Conservation (phyloP, 257 asterid genomes). For the Schizonepeta tenuifolia region DNA sequence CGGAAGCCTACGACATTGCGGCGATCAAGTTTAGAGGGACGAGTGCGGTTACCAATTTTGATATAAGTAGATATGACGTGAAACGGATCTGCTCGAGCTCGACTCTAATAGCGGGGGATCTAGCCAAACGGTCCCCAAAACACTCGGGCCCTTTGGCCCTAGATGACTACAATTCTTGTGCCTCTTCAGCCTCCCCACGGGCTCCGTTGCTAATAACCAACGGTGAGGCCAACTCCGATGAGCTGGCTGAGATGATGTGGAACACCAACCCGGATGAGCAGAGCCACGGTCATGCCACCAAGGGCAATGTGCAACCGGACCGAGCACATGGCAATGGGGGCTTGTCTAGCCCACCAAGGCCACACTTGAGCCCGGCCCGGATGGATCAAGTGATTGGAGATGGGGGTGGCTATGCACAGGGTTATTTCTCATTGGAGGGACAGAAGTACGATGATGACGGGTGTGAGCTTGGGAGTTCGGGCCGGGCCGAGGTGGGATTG, state of each 20-base stretch:
- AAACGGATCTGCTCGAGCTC: conserved; percentile 78
- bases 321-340: conserved; percentile 26
- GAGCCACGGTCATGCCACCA: neutral
- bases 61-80: conserved; percentile 73
- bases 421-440: conserved; percentile 37
- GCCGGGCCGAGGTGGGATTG: conserved; percentile 38
- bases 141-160: conserved; percentile 36
- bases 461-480: conserved; percentile 28
- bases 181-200: conserved; percentile 56
- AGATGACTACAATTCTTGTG: conserved; percentile 52
- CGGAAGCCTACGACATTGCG: conserved; percentile 86
- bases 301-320: conserved; percentile 13
- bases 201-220: conserved; percentile 48
- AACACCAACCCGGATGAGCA: conserved; percentile 31
- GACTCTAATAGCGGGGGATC: conserved; percentile 68
- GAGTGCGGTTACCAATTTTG: conserved; percentile 84
- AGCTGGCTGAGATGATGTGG: conserved; percentile 54
- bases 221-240: conserved; percentile 43
- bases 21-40: conserved; percentile 86
- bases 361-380: conserved; percentile 27
- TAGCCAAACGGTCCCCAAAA: conserved; percentile 68
- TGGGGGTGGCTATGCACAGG: conserved; percentile 43
- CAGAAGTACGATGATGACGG: conserved; percentile 42
- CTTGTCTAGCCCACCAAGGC: conserved; percentile 31
- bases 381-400: conserved; percentile 39